phyloP scores from a whole-genome alignment of 2,329 filamentous ascomycete genomes.

The Fusarium fujikuroi region DNA sequence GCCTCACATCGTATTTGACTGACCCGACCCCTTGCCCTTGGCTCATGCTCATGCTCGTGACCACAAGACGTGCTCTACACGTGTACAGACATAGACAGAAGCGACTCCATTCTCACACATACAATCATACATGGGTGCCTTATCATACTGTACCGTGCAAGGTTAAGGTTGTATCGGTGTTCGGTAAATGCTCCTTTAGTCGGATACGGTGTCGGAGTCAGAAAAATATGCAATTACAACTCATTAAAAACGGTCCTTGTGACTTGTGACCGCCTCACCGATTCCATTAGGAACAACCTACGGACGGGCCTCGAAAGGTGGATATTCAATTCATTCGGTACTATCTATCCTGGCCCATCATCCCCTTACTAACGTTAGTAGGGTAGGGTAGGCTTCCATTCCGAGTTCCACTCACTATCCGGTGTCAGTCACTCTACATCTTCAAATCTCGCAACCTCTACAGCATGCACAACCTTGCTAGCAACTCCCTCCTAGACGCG shows the following conservation, averaged over 20 bases:
- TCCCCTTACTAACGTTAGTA: slow-evolving; percentile 2
- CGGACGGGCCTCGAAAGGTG: slow-evolving; percentile 19
- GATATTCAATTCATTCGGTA: slow-evolving; percentile 8
- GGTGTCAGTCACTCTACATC: slow-evolving; percentile 28
- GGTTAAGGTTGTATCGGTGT: slow-evolving; percentile 7
- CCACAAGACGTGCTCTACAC: slow-evolving; percentile 21
- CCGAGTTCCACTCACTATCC: slow-evolving; percentile 32
- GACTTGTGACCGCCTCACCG: slow-evolving; percentile 36
- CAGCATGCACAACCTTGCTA: slow-evolving; percentile 33
- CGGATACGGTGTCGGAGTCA: slow-evolving; percentile 4
- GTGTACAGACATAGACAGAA: slow-evolving; percentile 14
- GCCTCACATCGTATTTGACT: neutral
- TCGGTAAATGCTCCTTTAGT: slow-evolving; percentile 2
- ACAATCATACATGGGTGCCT: slow-evolving; percentile 17
- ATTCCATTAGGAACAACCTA: slow-evolving; percentile 1
- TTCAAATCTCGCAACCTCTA: slow-evolving; percentile 39
- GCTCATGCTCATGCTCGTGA: slow-evolving; percentile 1
- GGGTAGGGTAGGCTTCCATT: slow-evolving; percentile 23
- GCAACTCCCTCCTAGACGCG: slow-evolving; percentile 6
- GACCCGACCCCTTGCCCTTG: neutral
- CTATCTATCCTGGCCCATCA: slow-evolving; percentile 12
- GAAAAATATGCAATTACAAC: slow-evolving; percentile 30
- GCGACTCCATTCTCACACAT: slow-evolving; percentile 15
- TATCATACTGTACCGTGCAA: neutral
- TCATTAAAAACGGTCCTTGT: slow-evolving; percentile 19